phyloP scores from a whole-genome alignment of 2,329 filamentous ascomycete genomes.

The Microsporum canis region DNA sequence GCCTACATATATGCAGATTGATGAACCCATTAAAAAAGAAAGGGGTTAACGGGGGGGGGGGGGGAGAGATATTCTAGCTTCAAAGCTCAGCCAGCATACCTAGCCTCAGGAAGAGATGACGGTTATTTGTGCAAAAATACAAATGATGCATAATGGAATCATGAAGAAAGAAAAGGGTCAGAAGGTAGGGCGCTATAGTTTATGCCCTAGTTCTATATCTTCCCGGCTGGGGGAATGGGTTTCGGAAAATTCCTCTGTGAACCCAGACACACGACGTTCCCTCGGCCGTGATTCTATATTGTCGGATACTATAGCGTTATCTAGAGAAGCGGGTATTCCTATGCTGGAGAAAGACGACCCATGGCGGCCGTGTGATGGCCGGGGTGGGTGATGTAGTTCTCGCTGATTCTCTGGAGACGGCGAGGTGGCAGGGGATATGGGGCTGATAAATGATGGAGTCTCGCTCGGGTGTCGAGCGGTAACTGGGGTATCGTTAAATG shows the following conservation, averaged over 20 bases:
- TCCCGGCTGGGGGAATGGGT: constrained; percentile 3
- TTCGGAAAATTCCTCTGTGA: constrained; percentile 13
- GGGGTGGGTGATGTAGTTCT: not conserved
- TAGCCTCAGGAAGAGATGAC: not conserved
- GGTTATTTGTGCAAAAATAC: not conserved
- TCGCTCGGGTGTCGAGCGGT: constrained; percentile 14
- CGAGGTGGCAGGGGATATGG: constrained; percentile 12
- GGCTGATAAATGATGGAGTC: constrained; percentile 16
- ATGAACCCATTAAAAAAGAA: not conserved
- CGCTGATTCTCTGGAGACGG: constrained; percentile 10
- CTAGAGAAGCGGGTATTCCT: constrained; percentile 10
- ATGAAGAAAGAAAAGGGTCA: too few species aligned
- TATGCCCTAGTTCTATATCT: constrained; percentile 2
- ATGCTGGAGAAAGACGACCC: constrained; percentile 15
- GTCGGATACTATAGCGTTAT: constrained; percentile 8
- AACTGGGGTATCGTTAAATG: constrained; percentile 11
- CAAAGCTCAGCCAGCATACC: not conserved
- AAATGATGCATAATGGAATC: not conserved
- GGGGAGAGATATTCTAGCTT: too few species aligned
- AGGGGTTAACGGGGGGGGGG: not conserved
- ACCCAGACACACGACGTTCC: constrained; percentile 13
- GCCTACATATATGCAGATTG: not conserved
- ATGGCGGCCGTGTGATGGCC: constrained; percentile 10
- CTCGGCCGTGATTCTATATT: constrained; percentile 7
- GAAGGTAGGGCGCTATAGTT: not conserved